Conservation (phyloP, 176 grass and related monocot genomes). For the Triticum turgidum region DNA sequence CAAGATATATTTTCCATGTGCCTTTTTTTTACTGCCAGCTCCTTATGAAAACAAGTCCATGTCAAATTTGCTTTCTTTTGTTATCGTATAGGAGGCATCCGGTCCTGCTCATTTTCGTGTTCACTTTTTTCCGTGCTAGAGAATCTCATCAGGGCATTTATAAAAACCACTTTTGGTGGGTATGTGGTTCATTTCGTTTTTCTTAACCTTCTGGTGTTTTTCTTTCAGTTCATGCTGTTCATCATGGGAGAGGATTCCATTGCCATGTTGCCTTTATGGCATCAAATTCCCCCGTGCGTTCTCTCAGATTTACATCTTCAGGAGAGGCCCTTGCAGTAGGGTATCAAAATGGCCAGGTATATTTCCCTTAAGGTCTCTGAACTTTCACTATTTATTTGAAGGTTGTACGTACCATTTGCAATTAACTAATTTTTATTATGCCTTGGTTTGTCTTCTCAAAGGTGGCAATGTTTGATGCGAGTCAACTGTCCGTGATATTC, state of each 20-base stretch:
- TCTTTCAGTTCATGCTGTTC: slow-evolving; percentile 59
- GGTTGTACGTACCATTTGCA: slow-evolving; percentile 5
- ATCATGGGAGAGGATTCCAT: slow-evolving; percentile 72
- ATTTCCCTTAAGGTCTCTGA: slow-evolving; percentile 24
- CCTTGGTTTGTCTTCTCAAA: slow-evolving; percentile 46
- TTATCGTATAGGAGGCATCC: not conserved
- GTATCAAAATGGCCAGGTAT: slow-evolving; percentile 92
- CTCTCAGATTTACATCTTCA: slow-evolving; percentile 51
- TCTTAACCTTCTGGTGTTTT: slow-evolving; percentile 25
- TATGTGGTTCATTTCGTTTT: slow-evolving; percentile 9
- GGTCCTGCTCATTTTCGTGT: slow-evolving; percentile 20
- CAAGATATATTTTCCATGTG: slow-evolving; percentile 18
- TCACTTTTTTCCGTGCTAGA: not conserved
- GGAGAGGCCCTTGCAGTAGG: slow-evolving; percentile 61
- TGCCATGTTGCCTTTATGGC: slow-evolving; percentile 68
- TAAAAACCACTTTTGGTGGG: not conserved
- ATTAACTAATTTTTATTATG: slow-evolving; percentile 27
- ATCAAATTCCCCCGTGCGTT: slow-evolving; percentile 48
- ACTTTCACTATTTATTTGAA: slow-evolving; percentile 11
- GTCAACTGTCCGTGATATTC: slow-evolving; percentile 62
- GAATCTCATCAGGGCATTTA: slow-evolving; percentile 24
- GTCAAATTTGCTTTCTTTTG: not conserved
- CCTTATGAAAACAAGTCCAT: slow-evolving; percentile 16
- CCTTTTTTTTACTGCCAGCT: slow-evolving; percentile 16
- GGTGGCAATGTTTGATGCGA: slow-evolving; percentile 77